A percentile compares a stretch with the other conserved stretches of the same genome.
phyloP scores from a whole-genome alignment of 2,329 filamentous ascomycete genomes.

The Penicillium psychrosexuale region DNA sequence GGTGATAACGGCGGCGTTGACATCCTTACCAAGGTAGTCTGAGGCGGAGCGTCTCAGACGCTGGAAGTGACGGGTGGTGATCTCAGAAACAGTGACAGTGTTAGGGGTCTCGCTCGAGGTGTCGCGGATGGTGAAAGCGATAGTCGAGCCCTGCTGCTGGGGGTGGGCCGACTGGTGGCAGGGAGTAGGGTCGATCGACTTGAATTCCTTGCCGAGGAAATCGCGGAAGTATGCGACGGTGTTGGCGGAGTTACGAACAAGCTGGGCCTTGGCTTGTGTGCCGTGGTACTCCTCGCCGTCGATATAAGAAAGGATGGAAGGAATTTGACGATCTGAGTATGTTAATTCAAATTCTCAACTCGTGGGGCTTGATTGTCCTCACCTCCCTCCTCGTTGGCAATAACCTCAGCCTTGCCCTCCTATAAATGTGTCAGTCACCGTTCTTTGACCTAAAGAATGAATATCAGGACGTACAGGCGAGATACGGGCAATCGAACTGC shows the following conservation, averaged over 20 bases:
- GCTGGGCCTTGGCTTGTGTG: conserved; percentile 88
- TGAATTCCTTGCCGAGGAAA: conserved; percentile 92
- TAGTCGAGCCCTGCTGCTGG: conserved; percentile 65
- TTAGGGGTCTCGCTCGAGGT: conserved; percentile 63
- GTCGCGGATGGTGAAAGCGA: conserved; percentile 83
- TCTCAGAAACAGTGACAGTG: conserved; percentile 72
- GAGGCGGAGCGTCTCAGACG: conserved; percentile 79
- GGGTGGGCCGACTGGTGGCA: conserved; percentile 93
- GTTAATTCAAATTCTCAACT: conserved; percentile 17
- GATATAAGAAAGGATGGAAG: conserved; percentile 88
- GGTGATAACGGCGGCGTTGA: conserved; percentile 92
- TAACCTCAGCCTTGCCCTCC: conserved; percentile 95
- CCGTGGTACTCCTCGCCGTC: conserved; percentile 96
- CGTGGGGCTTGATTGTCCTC: conserved; percentile 34
- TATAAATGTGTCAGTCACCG: conserved; percentile 27
- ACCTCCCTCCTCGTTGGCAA: conserved; percentile 98
- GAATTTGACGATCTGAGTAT: conserved; percentile 83
- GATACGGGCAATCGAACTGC: conserved; percentile 94
- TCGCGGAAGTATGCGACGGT: conserved; percentile 95
- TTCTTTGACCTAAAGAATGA: neutral
- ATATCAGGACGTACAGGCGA: conserved; percentile 50
- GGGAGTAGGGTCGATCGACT: conserved; percentile 92
- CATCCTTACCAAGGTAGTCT: conserved; percentile 87
- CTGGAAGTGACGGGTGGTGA: conserved; percentile 78
- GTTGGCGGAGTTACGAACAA: conserved; percentile 88